A percentile compares a stretch with the other conserved stretches of the same genome.
Conservation (phyloP, 2,329 filamentous ascomycete genomes). For the Monosporascus ibericus region DNA sequence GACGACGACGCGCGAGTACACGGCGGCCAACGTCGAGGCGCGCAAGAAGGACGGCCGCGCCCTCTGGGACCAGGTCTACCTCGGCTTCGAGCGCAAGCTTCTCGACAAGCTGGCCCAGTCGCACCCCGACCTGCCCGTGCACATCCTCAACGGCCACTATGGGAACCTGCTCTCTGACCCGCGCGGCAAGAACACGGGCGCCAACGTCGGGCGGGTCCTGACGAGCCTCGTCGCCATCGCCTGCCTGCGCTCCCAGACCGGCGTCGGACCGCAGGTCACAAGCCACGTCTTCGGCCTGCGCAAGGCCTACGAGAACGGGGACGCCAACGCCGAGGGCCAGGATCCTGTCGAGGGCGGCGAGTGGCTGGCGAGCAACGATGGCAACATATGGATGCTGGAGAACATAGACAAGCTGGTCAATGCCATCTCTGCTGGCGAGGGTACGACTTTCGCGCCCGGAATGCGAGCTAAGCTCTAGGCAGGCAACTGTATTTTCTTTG, state of each 20-base stretch:
- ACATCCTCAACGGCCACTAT: constrained; percentile 72
- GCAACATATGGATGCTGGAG: constrained; percentile 56
- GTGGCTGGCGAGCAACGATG: constrained; percentile 61
- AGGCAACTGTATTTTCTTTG: not conserved
- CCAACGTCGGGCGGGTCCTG: constrained; percentile 59
- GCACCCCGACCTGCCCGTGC: constrained; percentile 76
- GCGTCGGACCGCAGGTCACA: constrained; percentile 75
- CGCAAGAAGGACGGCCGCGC: constrained; percentile 53
- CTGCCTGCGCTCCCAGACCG: constrained; percentile 71
- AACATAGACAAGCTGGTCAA: constrained; percentile 55
- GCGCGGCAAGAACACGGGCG: constrained; percentile 32
- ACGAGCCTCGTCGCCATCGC: constrained; percentile 70
- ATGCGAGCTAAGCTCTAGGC: constrained; percentile 35
- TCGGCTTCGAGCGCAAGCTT: constrained; percentile 67
- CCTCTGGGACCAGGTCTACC: constrained; percentile 74
- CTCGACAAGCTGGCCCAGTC: constrained; percentile 63
- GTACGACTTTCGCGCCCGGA: constrained; percentile 51
- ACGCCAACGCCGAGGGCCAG: constrained; percentile 39
- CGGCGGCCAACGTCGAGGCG: constrained; percentile 44
- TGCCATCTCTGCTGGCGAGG: constrained; percentile 33
- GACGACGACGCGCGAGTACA: constrained; percentile 48
- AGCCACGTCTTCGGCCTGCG: constrained; percentile 76
- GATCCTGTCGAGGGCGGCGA: constrained; percentile 42
- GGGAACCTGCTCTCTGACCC: constrained; percentile 68
- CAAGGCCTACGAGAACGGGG: constrained; percentile 67